Conservation (phyloP, 225 moss, liverwort and hornwort species). For the Anthoceros angustus region DNA sequence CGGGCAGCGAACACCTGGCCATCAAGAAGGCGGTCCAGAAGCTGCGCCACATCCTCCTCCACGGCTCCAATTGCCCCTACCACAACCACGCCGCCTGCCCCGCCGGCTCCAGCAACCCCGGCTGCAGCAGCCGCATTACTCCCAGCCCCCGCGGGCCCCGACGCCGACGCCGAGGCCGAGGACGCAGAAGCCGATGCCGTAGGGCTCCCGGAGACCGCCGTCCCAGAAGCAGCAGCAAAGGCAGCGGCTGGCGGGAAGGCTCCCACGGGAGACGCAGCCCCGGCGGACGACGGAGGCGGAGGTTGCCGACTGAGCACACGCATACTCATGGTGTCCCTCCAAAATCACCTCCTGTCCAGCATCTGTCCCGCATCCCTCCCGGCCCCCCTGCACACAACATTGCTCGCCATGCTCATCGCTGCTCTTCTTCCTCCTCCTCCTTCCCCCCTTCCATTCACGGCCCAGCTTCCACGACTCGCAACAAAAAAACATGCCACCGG, state of each 20-base stretch:
- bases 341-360: no score
- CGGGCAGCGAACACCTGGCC: constrained; percentile 49
- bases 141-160: no score
- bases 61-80: constrained; percentile 75
- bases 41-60: constrained; percentile 59
- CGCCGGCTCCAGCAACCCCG: no score
- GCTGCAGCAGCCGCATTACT: no score
- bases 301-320: constrained; percentile 75
- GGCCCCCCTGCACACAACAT: no score
- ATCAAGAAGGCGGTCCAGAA: constrained; percentile 78
- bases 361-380: no score
- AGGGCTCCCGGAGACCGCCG: constrained; percentile 7
- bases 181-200: constrained; percentile 9
- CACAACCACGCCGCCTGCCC: constrained; percentile 77
- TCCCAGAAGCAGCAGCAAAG: constrained; percentile 7
- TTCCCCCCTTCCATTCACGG: no score
- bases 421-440: no score
- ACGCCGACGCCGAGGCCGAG: constrained; percentile 23
- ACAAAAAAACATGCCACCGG: no score
- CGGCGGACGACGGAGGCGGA: constrained; percentile 12
- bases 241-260: not conserved
- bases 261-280: not conserved
- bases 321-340: constrained; percentile 67
- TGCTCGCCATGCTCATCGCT: no score
- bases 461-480: no score